Percentiles rank a stretch among this genome's conserved stretches.
phyloP scores from a whole-genome alignment of 345 rosid species.

The Eucalyptus polybractea region DNA sequence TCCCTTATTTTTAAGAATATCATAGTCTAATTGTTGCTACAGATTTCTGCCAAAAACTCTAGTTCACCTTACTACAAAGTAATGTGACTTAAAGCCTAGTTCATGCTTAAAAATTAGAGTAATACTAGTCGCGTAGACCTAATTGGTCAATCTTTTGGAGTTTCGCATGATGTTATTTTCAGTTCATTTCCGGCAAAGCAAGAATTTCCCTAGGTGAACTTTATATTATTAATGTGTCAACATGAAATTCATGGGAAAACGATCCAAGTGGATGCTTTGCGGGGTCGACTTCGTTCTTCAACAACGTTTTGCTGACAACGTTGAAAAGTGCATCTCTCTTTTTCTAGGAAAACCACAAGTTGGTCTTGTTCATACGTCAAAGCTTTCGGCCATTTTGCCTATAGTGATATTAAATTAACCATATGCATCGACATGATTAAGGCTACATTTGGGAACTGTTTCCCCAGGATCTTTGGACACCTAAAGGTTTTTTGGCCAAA shows the following conservation, averaged over 20 bases:
- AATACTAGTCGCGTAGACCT: neutral
- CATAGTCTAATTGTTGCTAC: neutral
- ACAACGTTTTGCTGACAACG: neutral
- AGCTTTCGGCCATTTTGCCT: neutral
- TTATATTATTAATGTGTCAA: neutral
- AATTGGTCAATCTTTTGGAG: neutral
- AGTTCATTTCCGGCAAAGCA: neutral
- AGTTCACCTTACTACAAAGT: neutral
- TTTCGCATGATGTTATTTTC: neutral
- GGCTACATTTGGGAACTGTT: accelerated
- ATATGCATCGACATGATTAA: neutral
- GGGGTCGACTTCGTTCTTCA: neutral
- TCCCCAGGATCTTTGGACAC: too few species aligned
- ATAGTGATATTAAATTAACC: neutral
- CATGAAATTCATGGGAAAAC: neutral
- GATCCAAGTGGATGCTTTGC: neutral
- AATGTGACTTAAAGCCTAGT: neutral
- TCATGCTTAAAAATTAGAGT: neutral
- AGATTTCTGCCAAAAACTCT: neutral
- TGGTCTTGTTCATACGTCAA: neutral
- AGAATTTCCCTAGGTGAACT: neutral
- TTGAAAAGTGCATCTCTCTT: neutral
- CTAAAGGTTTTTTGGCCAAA: too few species aligned
- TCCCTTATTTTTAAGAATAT: too few species aligned
- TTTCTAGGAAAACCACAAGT: neutral